Evolutionary conservation across 176 grass and related monocot species (phyloP), one percentile per base, ranked within the genome.

Genomic region (Oryza australiensis): DNA sequence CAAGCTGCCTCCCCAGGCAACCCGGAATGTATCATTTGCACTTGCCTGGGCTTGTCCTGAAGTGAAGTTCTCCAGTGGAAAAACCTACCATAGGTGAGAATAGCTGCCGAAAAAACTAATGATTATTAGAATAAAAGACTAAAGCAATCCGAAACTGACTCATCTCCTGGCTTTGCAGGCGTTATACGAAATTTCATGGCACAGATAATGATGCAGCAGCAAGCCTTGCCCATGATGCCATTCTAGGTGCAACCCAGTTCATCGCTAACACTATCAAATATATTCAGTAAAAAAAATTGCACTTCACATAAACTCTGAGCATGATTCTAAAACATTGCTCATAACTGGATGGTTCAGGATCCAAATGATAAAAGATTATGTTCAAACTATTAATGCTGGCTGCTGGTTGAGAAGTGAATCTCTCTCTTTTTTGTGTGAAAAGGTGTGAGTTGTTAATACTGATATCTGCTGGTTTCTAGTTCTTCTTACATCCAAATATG

Each of bases 21-120:
- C 92, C 24, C 79, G 66, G 26, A 83, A 75, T 75, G 86, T 98
- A 72, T 91, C 93, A 84, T 98, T 98, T 93, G 91, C 92, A 77
- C 91, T 98, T 87, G 90, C 92, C 79, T 95, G 95, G 95, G 95
- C 90, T 79, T 98, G 86, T 68, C 95, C 95, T 73, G 95, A 98
- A 91, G 92, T 98, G 62, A 98, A 98, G 77, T 98, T 98, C 81
- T 84, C 81, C 34, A 90, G 96, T 82, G 96, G 93, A 59, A 98
- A 95, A 88, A 93, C 88, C 57, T 98, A 95, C 77, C 90, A 93
- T 76, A 98, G 96, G 96, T 98, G 75, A 68, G 46, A 70, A 49
- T 42, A 43, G 28, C 23, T 72, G 46, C 24, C 38, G 42, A 74
- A 29, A 75, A 32, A 74, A 12, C 68, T 66, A 22, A 46, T 79